These are phyloP conservation scores for Rasamsonia emersonii DNA, from an alignment of 2,329 filamentous ascomycete genomes.

Conservation along the genomic window DNA sequence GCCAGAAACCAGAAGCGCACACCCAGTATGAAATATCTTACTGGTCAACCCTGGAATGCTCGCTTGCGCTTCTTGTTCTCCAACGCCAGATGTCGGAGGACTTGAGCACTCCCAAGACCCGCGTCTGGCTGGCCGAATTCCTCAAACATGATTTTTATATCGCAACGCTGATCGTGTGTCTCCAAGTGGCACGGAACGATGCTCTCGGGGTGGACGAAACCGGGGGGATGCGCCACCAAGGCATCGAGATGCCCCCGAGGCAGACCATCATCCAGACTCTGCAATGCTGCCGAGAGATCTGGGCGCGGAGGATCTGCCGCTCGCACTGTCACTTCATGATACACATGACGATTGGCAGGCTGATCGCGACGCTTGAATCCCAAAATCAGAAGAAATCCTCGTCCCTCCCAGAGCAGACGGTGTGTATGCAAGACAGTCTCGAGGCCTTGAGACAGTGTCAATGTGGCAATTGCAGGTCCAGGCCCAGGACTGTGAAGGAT, in stretches of 20 bases:
- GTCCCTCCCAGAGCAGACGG: neutral
- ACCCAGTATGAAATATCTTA: conserved; percentile 19
- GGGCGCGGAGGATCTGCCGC: conserved; percentile 37
- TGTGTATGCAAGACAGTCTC: conserved; percentile 3
- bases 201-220: conserved; percentile 5
- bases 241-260: conserved; percentile 9
- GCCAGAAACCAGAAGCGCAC: conserved; percentile 14
- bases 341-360: conserved; percentile 7
- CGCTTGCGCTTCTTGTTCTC: conserved; percentile 20
- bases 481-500: too few relatives aligned
- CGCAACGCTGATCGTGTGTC: conserved; percentile 12
- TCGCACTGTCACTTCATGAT: conserved; percentile 9
- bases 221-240: conserved; percentile 2
- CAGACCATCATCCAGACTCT: conserved; percentile 13
- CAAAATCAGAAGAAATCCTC: neutral
- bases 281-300: conserved; percentile 26
- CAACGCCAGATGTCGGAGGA: conserved; percentile 18
- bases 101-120: conserved; percentile 4
- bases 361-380: conserved; percentile 4
- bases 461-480: too few relatives aligned
- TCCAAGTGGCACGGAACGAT: conserved; percentile 11
- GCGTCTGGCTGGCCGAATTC: conserved; percentile 12
- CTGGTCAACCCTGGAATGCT: conserved; percentile 23
- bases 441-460: too few relatives aligned
- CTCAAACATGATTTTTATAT: conserved; percentile 15